These are phyloP conservation scores for Brettanomyces naardenensis DNA, from an alignment of 805 yeast genomes.

Conservation along the genomic window DNA sequence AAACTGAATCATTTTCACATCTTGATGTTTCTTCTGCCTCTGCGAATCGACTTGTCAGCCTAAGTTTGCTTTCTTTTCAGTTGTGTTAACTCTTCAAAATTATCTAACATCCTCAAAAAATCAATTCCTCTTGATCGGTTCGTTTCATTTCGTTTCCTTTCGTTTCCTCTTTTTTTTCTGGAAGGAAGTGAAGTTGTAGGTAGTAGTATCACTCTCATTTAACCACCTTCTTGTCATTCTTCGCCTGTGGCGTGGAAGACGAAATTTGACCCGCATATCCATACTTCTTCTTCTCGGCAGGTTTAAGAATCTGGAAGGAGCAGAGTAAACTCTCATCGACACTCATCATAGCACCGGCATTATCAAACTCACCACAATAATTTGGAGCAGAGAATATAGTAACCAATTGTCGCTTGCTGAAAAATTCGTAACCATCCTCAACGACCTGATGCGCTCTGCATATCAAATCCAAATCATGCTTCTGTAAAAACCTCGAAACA, in stretches of 20 bases:
- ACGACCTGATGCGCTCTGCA: constrained; percentile 99
- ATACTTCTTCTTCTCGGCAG: constrained; percentile 91
- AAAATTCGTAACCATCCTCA: constrained; percentile 97
- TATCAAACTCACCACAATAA: constrained; percentile 98
- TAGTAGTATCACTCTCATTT: no score
- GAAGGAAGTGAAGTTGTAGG: no score
- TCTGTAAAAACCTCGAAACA: constrained; percentile 89
- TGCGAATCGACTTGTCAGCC: no score
- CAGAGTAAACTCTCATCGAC: constrained; percentile 94
- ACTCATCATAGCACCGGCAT: constrained; percentile 99
- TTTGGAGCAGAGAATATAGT: constrained; percentile 96
- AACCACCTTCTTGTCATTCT: constrained; percentile 22
- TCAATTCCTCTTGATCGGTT: no score
- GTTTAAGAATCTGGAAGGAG: constrained; percentile 94
- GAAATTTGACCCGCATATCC: constrained; percentile 18
- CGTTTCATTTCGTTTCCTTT: no score
- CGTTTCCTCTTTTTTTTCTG: no score
- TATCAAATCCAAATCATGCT: constrained; percentile 95
- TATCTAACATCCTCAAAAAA: no score
- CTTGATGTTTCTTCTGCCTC: no score
- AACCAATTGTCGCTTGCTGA: constrained; percentile 91
- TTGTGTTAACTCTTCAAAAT: no score
- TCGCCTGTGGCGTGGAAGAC: constrained; percentile 16
- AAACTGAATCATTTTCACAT: no score
- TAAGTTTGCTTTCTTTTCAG: no score